A percentile compares a stretch with the other conserved stretches of the same genome.
Conservation (phyloP, 1,284 basidiomycete genomes). For the Pascua sp. region DNA sequence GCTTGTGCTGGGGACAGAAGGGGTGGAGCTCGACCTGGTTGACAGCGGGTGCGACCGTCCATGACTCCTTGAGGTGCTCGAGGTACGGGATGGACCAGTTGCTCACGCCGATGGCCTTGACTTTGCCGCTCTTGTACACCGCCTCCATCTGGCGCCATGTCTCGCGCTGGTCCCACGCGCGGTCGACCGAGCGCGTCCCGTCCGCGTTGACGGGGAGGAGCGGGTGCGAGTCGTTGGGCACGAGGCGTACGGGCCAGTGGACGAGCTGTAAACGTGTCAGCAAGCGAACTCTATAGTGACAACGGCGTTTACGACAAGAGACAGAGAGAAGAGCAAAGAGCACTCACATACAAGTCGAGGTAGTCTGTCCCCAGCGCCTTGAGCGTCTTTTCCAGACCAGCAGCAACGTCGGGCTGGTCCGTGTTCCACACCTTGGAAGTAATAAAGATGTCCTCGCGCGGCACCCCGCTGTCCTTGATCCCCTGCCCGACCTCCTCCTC, state of each 20-base stretch:
- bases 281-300: too few relatives aligned
- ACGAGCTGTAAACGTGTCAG: too few relatives aligned
- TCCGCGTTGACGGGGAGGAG: constrained; percentile 55
- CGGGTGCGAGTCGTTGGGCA: constrained; percentile 65
- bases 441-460: constrained; percentile 75
- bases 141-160: constrained; percentile 47
- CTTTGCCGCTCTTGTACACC: constrained; percentile 38
- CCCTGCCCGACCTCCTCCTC: constrained; percentile 82
- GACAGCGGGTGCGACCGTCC: constrained; percentile 69
- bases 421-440: constrained; percentile 47
- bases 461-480: constrained; percentile 71
- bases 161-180: constrained; percentile 31
- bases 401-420: constrained; percentile 61
- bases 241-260: constrained; percentile 83
- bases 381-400: constrained; percentile 66
- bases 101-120: constrained; percentile 57
- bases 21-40: constrained; percentile 88
- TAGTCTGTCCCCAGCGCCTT: constrained; percentile 68
- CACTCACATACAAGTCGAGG: constrained; percentile 71
- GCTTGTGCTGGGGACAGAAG: constrained; percentile 42
- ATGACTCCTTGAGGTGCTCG: constrained; percentile 66
- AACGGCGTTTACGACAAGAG: too few relatives aligned
- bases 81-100: constrained; percentile 72
- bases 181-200: constrained; percentile 45
- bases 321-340: too few relatives aligned